Base-by-base conservation (phyloP, 345 rosid genomes). In the Hibiscus tridactylites region DNA sequence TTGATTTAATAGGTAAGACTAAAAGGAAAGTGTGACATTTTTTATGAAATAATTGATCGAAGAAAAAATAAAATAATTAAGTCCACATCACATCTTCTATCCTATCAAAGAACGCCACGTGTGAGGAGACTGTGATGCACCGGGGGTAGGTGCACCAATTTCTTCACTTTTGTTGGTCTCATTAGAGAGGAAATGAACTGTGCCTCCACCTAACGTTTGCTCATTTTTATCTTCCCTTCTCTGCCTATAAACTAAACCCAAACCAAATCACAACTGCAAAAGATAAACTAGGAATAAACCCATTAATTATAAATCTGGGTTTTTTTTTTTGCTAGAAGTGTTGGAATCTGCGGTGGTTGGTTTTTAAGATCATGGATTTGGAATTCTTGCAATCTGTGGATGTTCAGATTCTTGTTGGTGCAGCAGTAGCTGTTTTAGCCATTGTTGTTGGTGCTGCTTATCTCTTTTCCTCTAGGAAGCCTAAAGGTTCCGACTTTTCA, bases 401-500 rank as follows among this genome's bases (percentile, higher is more conserved):
- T 72, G 81, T 74, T 72, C 91, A 94, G 85, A 79, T 91, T 78
- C 87, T 91, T 39, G 78, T 78, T 59, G 98, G 89, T 49, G 85
- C 85, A 47, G 91, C 79, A 52, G 97, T 90, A 3, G 98, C 98
- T 74, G 58, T 91, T 70, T 61, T 88, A 69, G 96, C 96, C 69
- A 70, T 79, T 74, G 81, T 39, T 60, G 71, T 84, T 9, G 96
- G 88, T 53, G 91, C 87, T 72, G 83, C 85, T 61, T 91, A 79
- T 61, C 84, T 84, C 33, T 75, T 84, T 21, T 88, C 89, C 73
- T 80, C 88, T 75, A 87, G 77, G 70, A 93, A 90, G 58, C 82
- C 89, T 47, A 88, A 83, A 90, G 97, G 98, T 92, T 65, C 37
- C 54, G 68, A 61, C 79, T 76, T 73, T 75, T 31, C 16, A 33